Evolutionary conservation across 169 alveolate species (phyloP), one percentile per base, ranked within the genome.

Genomic region (Plasmodium cynomolgi): DNA sequence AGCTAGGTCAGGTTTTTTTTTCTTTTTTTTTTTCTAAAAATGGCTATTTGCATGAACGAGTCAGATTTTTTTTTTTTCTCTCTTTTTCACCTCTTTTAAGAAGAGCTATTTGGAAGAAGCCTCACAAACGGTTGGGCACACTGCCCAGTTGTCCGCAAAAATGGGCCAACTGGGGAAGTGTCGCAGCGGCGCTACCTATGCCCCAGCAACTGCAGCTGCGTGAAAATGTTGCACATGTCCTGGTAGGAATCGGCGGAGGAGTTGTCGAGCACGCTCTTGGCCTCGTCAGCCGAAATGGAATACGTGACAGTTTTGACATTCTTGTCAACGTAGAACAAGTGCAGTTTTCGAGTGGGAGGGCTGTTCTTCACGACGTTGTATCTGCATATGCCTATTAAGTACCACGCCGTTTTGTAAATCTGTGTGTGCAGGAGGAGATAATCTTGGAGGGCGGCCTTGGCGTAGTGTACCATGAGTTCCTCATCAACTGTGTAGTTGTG

Each of bases 151-250:
- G 11, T 9, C 31, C 31, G 74, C 6, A 58, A 58, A 58, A 58
- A 58, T 4, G 74, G 8, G 26, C 3, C 7, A n/a, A 58, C 74
- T 23, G 31, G 0, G 0, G 31, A 3, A 3, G 58, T 11, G 44
- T 31, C 56, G 85, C 20, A 26, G 81, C 73, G 41, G 11, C 11
- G 26, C 75, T 84, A 84, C 15, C 33, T 90, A 41, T 90, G 83
- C 31, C 94, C 94, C 44, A 90, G 23, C 4, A 90, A 71, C 33
- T 80, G 73, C 33, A 74, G 31, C 54, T 90, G 94, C 9, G 94
- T 90, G 33, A 90, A 90, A 26, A 90, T 90, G 77, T 90, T 90
- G 44, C 94, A 90, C 91, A 90, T 90, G 73, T 90, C 94, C 72
- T 79, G 94, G 54, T 41, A 90, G 23, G 91, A 90, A 8, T 41